These are phyloP conservation scores for Madurella fahalii DNA, from an alignment of 2,329 filamentous ascomycete species.

Conservation along the genomic window DNA sequence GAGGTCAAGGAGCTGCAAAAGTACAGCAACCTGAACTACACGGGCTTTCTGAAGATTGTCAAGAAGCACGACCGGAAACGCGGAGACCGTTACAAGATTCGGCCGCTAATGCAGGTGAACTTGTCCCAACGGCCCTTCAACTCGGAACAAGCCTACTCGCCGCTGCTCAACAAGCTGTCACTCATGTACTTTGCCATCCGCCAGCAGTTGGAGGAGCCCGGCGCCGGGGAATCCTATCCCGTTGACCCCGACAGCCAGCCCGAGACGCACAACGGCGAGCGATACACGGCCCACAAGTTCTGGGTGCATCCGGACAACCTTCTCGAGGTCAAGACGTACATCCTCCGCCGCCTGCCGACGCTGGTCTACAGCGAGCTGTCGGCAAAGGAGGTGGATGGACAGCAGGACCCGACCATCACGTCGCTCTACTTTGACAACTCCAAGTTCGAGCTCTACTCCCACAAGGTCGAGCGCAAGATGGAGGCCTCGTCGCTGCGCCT, in stretches of 20 bases:
- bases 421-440: slow-evolving; percentile 94
- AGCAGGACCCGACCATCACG: slow-evolving; percentile 84
- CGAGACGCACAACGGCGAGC: slow-evolving; percentile 61
- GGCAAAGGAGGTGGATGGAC: slow-evolving; percentile 74
- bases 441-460: slow-evolving; percentile 78
- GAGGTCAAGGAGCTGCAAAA: slow-evolving; percentile 92
- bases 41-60: slow-evolving; percentile 93
- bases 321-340: slow-evolving; percentile 93
- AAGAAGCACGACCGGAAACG: slow-evolving; percentile 98
- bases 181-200: slow-evolving; percentile 94
- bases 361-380: slow-evolving; percentile 89
- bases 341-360: slow-evolving; percentile 83
- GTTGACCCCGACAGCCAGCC: slow-evolving; percentile 49
- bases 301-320: slow-evolving; percentile 97
- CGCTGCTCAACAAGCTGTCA: slow-evolving; percentile 83
- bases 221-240: slow-evolving; percentile 37
- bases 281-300: slow-evolving; percentile 86
- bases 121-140: slow-evolving; percentile 90
- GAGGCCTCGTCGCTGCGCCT: slow-evolving; percentile 80
- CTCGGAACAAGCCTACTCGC: slow-evolving; percentile 82
- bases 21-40: slow-evolving; percentile 95
- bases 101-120: slow-evolving; percentile 86
- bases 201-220: slow-evolving; percentile 66
- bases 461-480: slow-evolving; percentile 72
- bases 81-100: slow-evolving; percentile 79